Evolutionary conservation across 768 basidiomycete species (phyloP), one percentile per base, ranked within the genome.

Genomic region (Lentinula boryana): DNA sequence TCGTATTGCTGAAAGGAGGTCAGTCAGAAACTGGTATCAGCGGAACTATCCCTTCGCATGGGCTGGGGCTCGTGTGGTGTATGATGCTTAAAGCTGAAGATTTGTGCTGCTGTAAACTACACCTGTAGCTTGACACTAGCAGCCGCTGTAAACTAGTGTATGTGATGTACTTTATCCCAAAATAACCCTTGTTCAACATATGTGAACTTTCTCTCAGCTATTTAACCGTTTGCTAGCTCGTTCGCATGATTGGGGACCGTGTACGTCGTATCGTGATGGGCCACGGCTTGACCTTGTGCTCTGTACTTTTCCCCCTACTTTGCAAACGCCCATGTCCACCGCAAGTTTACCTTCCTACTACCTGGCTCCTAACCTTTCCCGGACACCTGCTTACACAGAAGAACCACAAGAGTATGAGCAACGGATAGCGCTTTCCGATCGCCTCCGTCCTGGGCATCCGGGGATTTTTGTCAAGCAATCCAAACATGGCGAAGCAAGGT

Each of bases 11-110:
- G 88, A 87, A 64, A 79, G 95, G 48, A 80, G 84, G 54, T 81
- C 86, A 3, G 71, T 96, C 69, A 81, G 92, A 60, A 99, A 98
- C 77, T 98, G 88, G 84, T 95, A 93, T 72, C 93, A 95, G 73
- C 80, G 84, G 64, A 93, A 89, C 68, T 98, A 99, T 64, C 86
- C 89, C 1, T 98, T 91, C 70, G 76, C 94, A 2, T 98, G 94
- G 87, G 79, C 87, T 56, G 91, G 93, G 18, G 97, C 82, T 4
- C 76, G 83, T 13, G 69, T 84, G 54, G 82, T 68, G n/a, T 84
- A 81, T 63, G 80, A 82, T 66, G 49, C 23, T 15, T 60, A 49
- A 60, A 13, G 13, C 36, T 27, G 27, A 27, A 27, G 3, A 27
- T 27, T 27, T 27, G 27, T 27, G 27, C 27, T 27, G 27, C 27